Evolutionary conservation across 331 rosid species (phyloP), one percentile per base, ranked within the genome.

Genomic region (Dryas integrifolia): DNA sequence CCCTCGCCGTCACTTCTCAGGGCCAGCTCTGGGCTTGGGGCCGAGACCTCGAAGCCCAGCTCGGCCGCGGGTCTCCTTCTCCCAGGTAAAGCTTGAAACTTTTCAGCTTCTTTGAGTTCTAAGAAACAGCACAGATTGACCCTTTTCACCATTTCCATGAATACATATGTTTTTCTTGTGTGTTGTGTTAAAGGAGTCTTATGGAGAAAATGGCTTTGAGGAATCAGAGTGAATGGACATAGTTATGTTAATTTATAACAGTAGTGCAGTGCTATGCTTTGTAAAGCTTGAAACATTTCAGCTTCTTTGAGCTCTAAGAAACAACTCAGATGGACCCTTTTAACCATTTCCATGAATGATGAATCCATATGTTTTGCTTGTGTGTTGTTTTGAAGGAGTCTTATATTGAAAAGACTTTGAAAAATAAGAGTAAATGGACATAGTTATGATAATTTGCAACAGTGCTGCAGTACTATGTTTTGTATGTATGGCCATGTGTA

Each of bases 11-110:
- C 72, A 85, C 88, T 67, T 83, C 88, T 2, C 67, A 65, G 2
- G 95, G 91, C 2, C 79, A 86, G 48, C 84, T 93, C 41, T 93
- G 98, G 98, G 86, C 95, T 67, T 91, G 96, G 97, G 97, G 98
- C 60, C 67, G 98, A 70, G 90, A 94, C 88, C 74, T 81, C 38
- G 96, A 91, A 72, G 90, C 86, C 7, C 98, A 91, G 83, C 96
- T 94, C 5, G 95, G 97, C 67, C 92, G 91, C 66, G 96, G 91
- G 1, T 50, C 67, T 76, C 74, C 83, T 41, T 59, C 90, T 65
- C 78, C 89, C 8, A 77, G 87, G 91, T 88, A 40, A 69, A 43
- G 75, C 9, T 3, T 9, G 38, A 6, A 9, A 12, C 76, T 48
- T 79, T 16, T 30, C 40, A 11, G 38, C 35, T 30, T 48, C 43